Conservation (phyloP, 2,329 filamentous ascomycete genomes). For the Hymenoscyphus occultus region DNA sequence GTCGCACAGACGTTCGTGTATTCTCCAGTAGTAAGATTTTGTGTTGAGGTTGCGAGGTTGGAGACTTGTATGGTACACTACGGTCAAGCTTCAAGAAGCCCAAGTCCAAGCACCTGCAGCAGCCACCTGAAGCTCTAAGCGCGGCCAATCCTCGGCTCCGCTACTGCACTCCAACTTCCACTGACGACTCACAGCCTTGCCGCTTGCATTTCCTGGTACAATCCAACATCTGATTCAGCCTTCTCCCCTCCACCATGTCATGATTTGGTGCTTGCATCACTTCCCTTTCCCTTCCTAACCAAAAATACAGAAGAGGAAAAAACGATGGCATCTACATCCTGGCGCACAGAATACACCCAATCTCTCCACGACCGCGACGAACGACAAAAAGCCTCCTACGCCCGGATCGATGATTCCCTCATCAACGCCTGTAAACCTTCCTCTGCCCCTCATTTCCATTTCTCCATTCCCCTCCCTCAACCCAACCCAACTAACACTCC, state of each 20-base stretch:
- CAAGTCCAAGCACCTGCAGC: too few species aligned
- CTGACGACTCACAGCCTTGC: too few species aligned
- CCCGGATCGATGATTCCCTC: conserved; percentile 58
- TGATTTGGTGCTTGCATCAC: background rate
- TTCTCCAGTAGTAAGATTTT: too few species aligned
- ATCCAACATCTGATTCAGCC: conserved; percentile 3
- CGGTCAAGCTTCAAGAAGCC: too few species aligned
- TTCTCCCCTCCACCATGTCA: conserved; percentile 3
- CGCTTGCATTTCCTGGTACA: too few species aligned
- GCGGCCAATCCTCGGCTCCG: too few species aligned
- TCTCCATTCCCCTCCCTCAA: conserved; percentile 9
- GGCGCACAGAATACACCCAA: conserved; percentile 77
- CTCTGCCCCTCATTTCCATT: background rate
- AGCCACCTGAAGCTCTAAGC: too few species aligned
- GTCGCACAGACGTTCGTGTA: too few species aligned
- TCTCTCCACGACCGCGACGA: conserved; percentile 71
- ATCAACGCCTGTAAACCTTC: conserved; percentile 70
- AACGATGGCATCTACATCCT: conserved; percentile 38
- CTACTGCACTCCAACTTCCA: background rate
- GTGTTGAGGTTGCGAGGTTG: too few species aligned
- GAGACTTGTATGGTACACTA: too few species aligned
- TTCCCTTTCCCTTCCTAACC: background rate
- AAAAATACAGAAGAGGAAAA: too few species aligned
- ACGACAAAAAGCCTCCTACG: conserved; percentile 60
- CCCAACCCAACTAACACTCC: conserved; percentile 16